Percentiles rank a stretch among this genome's conserved stretches.
phyloP scores from a whole-genome alignment of 2,329 filamentous ascomycete species.

The Harringtonia lauricola region DNA sequence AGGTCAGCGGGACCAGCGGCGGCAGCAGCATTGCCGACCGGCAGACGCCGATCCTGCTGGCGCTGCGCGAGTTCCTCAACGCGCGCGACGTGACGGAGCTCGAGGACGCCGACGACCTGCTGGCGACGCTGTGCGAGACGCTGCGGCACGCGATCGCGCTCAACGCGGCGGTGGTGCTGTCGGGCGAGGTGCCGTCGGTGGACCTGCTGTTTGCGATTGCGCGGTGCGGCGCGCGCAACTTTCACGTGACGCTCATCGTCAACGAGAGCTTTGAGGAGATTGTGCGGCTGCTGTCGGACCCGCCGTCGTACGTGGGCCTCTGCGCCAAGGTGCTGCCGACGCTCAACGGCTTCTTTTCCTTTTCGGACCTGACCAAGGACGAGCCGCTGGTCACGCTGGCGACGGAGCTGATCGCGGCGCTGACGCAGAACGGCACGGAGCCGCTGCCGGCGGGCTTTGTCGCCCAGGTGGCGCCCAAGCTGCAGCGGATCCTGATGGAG shows the following conservation, averaged over 20 bases:
- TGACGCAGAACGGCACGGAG: constrained; percentile 72
- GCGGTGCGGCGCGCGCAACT: constrained; percentile 79
- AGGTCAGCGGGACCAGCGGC: constrained; percentile 25
- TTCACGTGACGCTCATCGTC: constrained; percentile 80
- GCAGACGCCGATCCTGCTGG: constrained; percentile 51
- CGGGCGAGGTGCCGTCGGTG: constrained; percentile 60
- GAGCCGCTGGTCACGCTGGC: constrained; percentile 75
- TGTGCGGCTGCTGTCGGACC: constrained; percentile 54
- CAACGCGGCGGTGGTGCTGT: constrained; percentile 63
- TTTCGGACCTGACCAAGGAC: constrained; percentile 76
- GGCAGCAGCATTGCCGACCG: constrained; percentile 24
- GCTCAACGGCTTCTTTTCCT: constrained; percentile 78
- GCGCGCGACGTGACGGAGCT: constrained; percentile 73
- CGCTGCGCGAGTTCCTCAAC: constrained; percentile 63
- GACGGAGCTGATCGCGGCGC: constrained; percentile 68
- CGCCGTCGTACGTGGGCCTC: constrained; percentile 62
- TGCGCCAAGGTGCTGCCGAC: constrained; percentile 82
- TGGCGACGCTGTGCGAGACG: constrained; percentile 81
- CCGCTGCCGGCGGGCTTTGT: constrained; percentile 84
- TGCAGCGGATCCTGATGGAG: constrained; percentile 71
- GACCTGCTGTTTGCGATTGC: constrained; percentile 82
- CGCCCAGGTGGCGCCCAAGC: constrained; percentile 72
- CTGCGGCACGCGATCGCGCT: constrained; percentile 73
- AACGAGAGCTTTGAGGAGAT: constrained; percentile 88
- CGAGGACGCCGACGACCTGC: constrained; percentile 80